phyloP scores from a whole-genome alignment of 2,329 filamentous ascomycete species.

The Xylaria sp. region DNA sequence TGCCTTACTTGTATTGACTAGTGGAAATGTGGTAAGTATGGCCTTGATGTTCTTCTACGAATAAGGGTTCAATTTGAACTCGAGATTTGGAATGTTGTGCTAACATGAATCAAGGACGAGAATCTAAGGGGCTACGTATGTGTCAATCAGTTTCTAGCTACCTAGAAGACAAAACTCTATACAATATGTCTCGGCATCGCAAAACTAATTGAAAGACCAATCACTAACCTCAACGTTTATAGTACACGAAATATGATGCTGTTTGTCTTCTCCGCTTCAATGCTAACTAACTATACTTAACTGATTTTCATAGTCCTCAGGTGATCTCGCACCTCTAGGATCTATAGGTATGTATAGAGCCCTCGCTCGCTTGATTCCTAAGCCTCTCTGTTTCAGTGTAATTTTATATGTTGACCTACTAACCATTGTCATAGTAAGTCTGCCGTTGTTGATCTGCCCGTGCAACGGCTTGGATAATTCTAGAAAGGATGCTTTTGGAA shows the following conservation, averaged over 20 bases:
- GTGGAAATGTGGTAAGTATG: conserved; percentile 30
- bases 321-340: conserved; percentile 29
- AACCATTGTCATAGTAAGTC: background rate
- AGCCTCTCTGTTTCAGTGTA: background rate
- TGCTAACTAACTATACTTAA: background rate
- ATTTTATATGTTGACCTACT: background rate
- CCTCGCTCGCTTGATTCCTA: background rate
- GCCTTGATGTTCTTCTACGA: background rate
- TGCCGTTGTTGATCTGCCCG: background rate
- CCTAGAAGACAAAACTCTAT: background rate
- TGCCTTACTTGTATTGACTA: conserved; percentile 25
- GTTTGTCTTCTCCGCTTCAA: background rate
- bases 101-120: conserved; percentile 6
- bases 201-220: background rate
- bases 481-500: background rate
- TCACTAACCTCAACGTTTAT: background rate
- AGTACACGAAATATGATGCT: conserved; percentile 27
- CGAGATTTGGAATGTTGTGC: background rate
- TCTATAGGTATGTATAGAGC: conserved; percentile 12
- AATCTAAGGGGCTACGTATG: conserved; percentile 24
- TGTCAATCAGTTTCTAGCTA: background rate
- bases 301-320: conserved; percentile 6
- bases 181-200: background rate
- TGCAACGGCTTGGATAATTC: background rate
- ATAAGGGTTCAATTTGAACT: background rate